Evolutionary conservation across 345 rosid species (phyloP), one percentile per base, ranked within the genome.

Genomic region (Iberis pinnata): DNA sequence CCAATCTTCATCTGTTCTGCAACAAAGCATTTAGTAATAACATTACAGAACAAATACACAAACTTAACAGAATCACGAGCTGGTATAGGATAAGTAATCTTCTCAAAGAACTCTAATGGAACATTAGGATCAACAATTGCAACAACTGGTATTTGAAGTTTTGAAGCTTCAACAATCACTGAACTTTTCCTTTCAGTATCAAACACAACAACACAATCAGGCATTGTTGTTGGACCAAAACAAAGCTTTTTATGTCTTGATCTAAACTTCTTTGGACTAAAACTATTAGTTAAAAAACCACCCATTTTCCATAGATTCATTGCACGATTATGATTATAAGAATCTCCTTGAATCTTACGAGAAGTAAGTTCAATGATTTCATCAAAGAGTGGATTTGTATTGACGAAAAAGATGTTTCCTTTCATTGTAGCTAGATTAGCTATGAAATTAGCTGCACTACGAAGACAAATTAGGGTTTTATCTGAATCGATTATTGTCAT

Each of bases 171-270:
- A 52, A 64, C 53, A 41, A 92, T 67, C 59, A 77, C 88, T 0
- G 98, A 88, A n/a, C 89, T 80, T 68, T 81, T 88, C 80, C 88
- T 70, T 77, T 80, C 98, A 6, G 93, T 58, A 63, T 92, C 97
- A 46, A 92, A 54, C 53, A 92, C 85, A 46, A 92, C 97, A 0
- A 85, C 78, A 11, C 98, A 92, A 63, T 92, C 98, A 14, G 97
- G 98, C 26, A 89, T 73, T 58, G 75, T 79, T 16, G 86, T 72
- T 1, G 95, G 88, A 37, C 78, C 98, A 43, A 92, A 92, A 33
- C 87, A 77, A 24, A 88, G 64, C 86, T 80, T 92, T 75, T 92
- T 92, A 25, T 88, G 82, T 48, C 98, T 68, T 1, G 98, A 85
- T 36, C 88, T 56, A 22, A 88, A 92, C 80, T 78, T 88, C 86